Conservation (phyloP, 352 stramenopile species). For the Globisporangium irregulare region DNA sequence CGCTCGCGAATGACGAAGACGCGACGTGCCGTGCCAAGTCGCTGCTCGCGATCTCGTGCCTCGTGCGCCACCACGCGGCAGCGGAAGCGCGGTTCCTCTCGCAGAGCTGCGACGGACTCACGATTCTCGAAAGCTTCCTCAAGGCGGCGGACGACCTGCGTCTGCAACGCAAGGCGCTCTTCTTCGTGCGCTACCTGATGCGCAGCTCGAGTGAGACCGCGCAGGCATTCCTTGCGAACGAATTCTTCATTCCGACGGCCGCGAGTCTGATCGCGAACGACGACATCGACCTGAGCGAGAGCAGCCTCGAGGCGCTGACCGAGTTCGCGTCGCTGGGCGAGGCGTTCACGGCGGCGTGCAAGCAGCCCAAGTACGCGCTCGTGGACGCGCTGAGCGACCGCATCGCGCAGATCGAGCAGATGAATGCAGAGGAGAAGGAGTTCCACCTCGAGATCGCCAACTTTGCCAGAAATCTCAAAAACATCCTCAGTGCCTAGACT, state of each 20-base stretch:
- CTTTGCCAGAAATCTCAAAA: constrained; percentile 51
- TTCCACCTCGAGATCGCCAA: constrained; percentile 61
- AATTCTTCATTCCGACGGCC: constrained; percentile 46
- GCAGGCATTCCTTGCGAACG: constrained; percentile 36
- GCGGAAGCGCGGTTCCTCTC: constrained; percentile 62
- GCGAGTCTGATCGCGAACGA: constrained; percentile 55
- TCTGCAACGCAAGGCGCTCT: constrained; percentile 80
- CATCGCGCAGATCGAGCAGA: constrained; percentile 57
- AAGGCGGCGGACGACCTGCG: constrained; percentile 44
- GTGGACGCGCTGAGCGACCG: constrained; percentile 44
- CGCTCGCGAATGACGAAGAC: constrained; percentile 46
- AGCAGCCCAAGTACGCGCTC: constrained; percentile 44
- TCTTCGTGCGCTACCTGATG: constrained; percentile 81
- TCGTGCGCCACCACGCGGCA: constrained; percentile 67
- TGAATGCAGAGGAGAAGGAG: constrained; percentile 68
- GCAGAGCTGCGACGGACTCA: constrained; percentile 51
- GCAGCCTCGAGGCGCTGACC: constrained; percentile 58
- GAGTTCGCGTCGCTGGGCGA: constrained; percentile 66
- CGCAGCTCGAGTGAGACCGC: constrained; percentile 55
- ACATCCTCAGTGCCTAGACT: constrained; percentile 26
- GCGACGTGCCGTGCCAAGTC: constrained; percentile 74
- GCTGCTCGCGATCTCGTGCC: constrained; percentile 78
- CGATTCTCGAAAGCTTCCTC: constrained; percentile 57
- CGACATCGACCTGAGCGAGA: constrained; percentile 81
- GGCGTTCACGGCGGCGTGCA: constrained; percentile 57